Evolutionary conservation across 768 basidiomycete species (phyloP).

Genomic region (Kwoniella sp.): DNA sequence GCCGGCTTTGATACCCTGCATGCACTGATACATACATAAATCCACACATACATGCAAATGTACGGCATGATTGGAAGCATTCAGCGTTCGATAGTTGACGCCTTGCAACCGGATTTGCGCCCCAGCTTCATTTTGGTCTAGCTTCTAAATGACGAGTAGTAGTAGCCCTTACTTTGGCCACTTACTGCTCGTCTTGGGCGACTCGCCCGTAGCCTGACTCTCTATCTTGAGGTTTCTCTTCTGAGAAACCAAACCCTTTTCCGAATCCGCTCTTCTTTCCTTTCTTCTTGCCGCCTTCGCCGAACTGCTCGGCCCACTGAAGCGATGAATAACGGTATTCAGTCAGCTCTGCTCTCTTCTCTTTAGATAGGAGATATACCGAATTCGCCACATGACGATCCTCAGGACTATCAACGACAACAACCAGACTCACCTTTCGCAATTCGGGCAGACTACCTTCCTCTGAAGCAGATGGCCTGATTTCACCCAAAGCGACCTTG

Average conservation of each 20-base stretch:
- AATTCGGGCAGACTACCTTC: conserved; percentile 50
- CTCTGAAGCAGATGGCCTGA: conserved; percentile 86
- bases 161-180: not conserved
- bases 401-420: conserved; percentile 58
- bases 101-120: no score
- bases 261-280: conserved; percentile 79
- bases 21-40: not conserved
- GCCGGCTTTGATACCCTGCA: not conserved
- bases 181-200: conserved; percentile 26
- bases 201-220: conserved; percentile 45
- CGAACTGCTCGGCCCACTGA: conserved; percentile 92
- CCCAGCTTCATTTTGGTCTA: not conserved
- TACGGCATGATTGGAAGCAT: not conserved
- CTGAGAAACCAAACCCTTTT: conserved; percentile 77
- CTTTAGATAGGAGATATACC: no score
- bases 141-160: no score
- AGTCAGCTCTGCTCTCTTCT: not conserved
- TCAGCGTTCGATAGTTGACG: not conserved
- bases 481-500: conserved; percentile 79
- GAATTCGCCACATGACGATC: conserved; percentile 51
- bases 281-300: conserved; percentile 75
- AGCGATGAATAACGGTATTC: conserved; percentile 54
- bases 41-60: no score
- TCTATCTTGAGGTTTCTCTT: conserved; percentile 26
- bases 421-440: conserved; percentile 65